Evolutionary conservation across 129 eudicot genomes (phyloP), one percentile per base, ranked within the genome.

Genomic region (Lactuca sativa): DNA sequence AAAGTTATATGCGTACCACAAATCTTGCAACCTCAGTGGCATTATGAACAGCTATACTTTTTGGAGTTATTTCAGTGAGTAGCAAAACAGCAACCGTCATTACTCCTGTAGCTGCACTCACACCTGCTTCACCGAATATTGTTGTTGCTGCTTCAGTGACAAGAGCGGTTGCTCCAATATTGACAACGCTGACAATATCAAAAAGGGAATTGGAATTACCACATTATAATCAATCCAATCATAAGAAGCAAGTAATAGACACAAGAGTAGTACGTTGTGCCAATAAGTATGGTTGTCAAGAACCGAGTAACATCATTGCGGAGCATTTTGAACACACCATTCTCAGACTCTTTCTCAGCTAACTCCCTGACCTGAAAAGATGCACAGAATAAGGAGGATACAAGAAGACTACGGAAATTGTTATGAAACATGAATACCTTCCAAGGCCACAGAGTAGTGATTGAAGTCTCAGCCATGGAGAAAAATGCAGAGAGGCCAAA

Each of bases 371-470:
- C 95, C 98, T 92, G 78, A 14, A 77, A 7, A 5, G 3, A 14
- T 2, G 1, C n/a, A 44, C 6, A 25, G 30, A 25, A 25, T 25
- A 25, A 25, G 30, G 30, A 25, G 30, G 30, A 25, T 25, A 25
- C 30, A 25, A 1, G 30, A 0, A 25, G n/a, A n/a, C n/a, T n/a
- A 25, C 30, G 30, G 30, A 25, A 25, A 25, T 25, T 25, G 30
- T 25, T 25, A 5, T 9, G 17, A 32, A 75, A 4, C 8, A 69
- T 14, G 7, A 52, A 52, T 81, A 92, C 98, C 98, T 92, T 92
- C 98, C 98, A 92, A 62, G 98, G 98, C 96, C 96, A 92, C 44
- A 92, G 96, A n/a, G 98, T 92, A 9, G 98, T 92, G 55, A 92
- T 92, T 25, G 98, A 86, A 52, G 98, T 92, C 80, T 92, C 98